Conservation (phyloP, 2,329 filamentous ascomycete genomes). For the Cryphonectria parasitica region DNA sequence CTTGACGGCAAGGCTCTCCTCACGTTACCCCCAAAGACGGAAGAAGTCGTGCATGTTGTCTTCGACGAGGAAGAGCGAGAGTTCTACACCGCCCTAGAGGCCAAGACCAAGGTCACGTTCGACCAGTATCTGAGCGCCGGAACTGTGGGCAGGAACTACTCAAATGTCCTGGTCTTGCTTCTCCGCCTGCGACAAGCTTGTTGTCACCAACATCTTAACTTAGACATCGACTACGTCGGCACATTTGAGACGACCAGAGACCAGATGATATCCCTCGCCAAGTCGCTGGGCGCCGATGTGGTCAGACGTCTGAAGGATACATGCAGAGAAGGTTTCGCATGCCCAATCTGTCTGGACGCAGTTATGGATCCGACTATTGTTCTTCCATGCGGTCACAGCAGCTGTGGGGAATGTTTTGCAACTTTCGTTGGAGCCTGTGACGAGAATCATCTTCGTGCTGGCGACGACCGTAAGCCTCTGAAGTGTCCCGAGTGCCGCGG, state of each 20-base stretch:
- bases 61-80: slow-evolving; percentile 68
- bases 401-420: slow-evolving; percentile 76
- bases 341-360: slow-evolving; percentile 80
- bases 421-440: slow-evolving; percentile 66
- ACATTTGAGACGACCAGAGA: slow-evolving; percentile 53
- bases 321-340: slow-evolving; percentile 66
- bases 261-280: slow-evolving; percentile 49
- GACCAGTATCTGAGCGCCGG: slow-evolving; percentile 75
- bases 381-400: slow-evolving; percentile 81
- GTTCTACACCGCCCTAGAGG: slow-evolving; percentile 70
- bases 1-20: slow-evolving; percentile 82
- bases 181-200: slow-evolving; percentile 80
- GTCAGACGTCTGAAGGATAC: slow-evolving; percentile 64
- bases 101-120: slow-evolving; percentile 69
- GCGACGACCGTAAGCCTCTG: slow-evolving; percentile 57
- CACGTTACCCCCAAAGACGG: slow-evolving; percentile 66
- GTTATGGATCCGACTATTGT: slow-evolving; percentile 77
- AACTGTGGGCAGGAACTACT: slow-evolving; percentile 74
- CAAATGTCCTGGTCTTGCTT: slow-evolving; percentile 77
- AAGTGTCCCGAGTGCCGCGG: slow-evolving; percentile 80
- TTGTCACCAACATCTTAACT: slow-evolving; percentile 74
- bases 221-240: slow-evolving; percentile 47
- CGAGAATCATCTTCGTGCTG: slow-evolving; percentile 58
- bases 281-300: slow-evolving; percentile 60
- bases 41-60: slow-evolving; percentile 62